A percentile compares a stretch with the other conserved stretches of the same genome.
Evolutionary conservation across 2,329 filamentous ascomycete genomes (phyloP).

Genomic region (Colletotrichum spaethianum): DNA sequence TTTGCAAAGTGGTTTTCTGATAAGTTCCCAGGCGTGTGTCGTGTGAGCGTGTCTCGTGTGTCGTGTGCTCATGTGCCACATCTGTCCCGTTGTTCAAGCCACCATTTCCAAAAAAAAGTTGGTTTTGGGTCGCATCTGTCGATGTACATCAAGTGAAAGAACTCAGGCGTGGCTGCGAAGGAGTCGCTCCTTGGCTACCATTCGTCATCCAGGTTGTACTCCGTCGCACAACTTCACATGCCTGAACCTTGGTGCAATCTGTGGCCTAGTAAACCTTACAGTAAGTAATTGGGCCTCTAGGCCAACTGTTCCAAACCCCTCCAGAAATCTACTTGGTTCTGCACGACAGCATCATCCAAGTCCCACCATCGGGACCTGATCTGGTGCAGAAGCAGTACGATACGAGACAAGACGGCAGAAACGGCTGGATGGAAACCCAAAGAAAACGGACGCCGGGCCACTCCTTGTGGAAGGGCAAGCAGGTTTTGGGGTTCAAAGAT

Average conservation of each 20-base stretch:
- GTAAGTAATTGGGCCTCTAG: neutral
- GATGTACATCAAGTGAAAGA: neutral
- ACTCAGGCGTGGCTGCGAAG: slow-evolving; percentile 10
- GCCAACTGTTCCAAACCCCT: neutral
- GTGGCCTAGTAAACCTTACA: neutral
- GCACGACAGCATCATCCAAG: slow-evolving; percentile 31
- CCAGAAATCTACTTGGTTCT: slow-evolving; percentile 5
- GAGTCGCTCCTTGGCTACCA: neutral
- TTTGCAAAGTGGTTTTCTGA: neutral
- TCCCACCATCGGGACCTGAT: slow-evolving; percentile 2
- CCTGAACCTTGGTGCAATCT: neutral
- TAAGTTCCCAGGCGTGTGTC: neutral
- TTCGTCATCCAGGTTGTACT: neutral
- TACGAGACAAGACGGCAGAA: slow-evolving; percentile 6
- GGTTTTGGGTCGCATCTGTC: slow-evolving; percentile 18
- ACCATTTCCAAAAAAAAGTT: slow-evolving; percentile 3
- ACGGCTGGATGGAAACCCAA: neutral
- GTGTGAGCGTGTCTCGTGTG: slow-evolving; percentile 26
- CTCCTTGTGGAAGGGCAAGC: neutral
- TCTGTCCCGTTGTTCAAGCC: slow-evolving; percentile 26
- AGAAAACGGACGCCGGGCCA: neutral
- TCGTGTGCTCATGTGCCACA: slow-evolving; percentile 38
- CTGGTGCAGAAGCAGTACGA: neutral
- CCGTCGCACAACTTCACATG: slow-evolving; percentile 8
- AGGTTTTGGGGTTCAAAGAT: slow-evolving; percentile 20